Evolutionary conservation across 306 rosid genomes (phyloP).

Genomic region (Potentilla sterilis): DNA sequence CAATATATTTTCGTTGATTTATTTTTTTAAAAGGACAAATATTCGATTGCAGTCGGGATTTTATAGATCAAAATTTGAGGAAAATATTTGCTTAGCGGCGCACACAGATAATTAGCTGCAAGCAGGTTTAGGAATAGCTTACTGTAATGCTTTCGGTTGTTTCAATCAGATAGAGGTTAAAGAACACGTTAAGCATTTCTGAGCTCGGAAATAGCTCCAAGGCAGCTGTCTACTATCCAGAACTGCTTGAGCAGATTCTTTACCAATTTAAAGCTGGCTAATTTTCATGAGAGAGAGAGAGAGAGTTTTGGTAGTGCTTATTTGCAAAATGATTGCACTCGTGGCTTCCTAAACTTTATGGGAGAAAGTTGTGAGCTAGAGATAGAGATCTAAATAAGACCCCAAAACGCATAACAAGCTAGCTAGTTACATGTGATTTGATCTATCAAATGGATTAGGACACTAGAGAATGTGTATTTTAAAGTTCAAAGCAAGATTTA

Average conservation of each 20-base stretch:
- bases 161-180: neutral
- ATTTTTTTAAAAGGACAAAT: too few relatives aligned
- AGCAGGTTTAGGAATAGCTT: too few relatives aligned
- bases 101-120: too few relatives aligned
- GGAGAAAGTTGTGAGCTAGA: slow-evolving; percentile 19
- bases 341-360: slow-evolving; percentile 66
- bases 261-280: neutral
- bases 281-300: neutral
- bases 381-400: slow-evolving; percentile 30
- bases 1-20: too few relatives aligned
- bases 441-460: slow-evolving; percentile 34
- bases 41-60: too few relatives aligned
- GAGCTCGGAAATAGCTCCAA: neutral
- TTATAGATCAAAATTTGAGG: too few relatives aligned
- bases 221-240: neutral
- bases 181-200: neutral
- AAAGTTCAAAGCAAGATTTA: slow-evolving; percentile 12
- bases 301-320: slow-evolving; percentile 48
- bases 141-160: too few relatives aligned
- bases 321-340: slow-evolving; percentile 82
- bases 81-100: too few relatives aligned
- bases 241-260: neutral
- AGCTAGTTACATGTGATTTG: slow-evolving; percentile 34
- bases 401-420: slow-evolving; percentile 32
- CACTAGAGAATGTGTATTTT: slow-evolving; percentile 30